Conservation (phyloP, 306 rosid genomes). For the Quercus alba region DNA sequence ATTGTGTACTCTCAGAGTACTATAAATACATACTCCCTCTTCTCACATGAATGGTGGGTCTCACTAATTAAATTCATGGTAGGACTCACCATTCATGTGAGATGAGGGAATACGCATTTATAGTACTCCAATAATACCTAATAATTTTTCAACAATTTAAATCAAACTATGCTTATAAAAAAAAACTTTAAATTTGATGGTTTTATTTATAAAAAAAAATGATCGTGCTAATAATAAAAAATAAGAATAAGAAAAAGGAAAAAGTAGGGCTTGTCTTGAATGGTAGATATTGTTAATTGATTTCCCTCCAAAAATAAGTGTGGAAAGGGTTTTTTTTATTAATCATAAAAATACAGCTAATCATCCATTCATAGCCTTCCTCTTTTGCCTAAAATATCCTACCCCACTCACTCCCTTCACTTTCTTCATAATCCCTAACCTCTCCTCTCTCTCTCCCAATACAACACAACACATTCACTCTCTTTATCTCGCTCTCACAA, state of each 20-base stretch:
- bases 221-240: background rate
- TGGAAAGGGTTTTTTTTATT: background rate
- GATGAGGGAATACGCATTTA: no score
- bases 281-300: background rate
- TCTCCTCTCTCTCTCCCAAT: background rate
- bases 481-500: background rate
- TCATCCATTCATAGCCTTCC: background rate
- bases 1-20: no score
- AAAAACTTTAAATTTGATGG: no score
- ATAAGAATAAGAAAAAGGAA: background rate
- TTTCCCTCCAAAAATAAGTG: background rate
- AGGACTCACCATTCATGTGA: no score
- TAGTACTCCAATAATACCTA: no score
- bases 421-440: background rate
- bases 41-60: no score
- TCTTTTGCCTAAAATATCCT: background rate
- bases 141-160: no score
- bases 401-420: background rate
- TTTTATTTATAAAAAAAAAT: no score
- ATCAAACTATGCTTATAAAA: no score
- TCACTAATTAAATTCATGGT: no score
- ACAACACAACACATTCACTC: background rate
- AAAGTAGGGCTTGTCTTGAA: background rate
- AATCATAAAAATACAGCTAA: conserved; percentile 11
- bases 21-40: no score